Percentiles rank a stretch among this genome's conserved stretches.
phyloP scores from a whole-genome alignment of 1,139 yeast genomes.

The Petasospora fabianii region DNA sequence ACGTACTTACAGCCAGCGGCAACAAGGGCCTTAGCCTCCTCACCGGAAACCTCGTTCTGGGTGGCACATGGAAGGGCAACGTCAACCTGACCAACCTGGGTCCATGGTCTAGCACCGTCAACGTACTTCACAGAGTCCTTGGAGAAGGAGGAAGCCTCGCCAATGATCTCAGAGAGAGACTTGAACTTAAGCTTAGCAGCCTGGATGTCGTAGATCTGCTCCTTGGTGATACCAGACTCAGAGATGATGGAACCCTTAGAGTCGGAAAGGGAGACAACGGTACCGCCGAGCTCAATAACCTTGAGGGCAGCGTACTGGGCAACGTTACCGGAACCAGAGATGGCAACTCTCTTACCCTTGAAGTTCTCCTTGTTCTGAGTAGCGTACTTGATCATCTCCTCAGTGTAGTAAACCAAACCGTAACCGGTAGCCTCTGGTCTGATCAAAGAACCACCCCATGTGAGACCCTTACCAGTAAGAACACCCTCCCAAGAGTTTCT shows the following conservation, averaged over 20 bases:
- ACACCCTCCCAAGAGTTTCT: conserved; percentile 96
- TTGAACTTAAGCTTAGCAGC: conserved; percentile 80
- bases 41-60: conserved; percentile 96
- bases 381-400: conserved; percentile 95
- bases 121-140: conserved; percentile 62
- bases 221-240: conserved; percentile 76
- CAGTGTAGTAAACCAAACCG: conserved; percentile 95
- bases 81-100: conserved; percentile 85
- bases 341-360: conserved; percentile 89
- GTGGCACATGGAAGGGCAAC: conserved; percentile 98
- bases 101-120: conserved; percentile 96
- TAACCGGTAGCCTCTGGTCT: conserved; percentile 99
- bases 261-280: conserved; percentile 89
- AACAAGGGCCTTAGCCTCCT: conserved; percentile 91
- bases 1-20: conserved; percentile 89
- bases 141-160: conserved; percentile 57
- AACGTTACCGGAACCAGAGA: conserved; percentile 98
- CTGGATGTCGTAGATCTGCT: conserved; percentile 73
- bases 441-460: conserved; percentile 98
- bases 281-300: conserved; percentile 95
- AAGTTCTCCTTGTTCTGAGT: conserved; percentile 84
- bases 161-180: conserved; percentile 67
- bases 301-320: conserved; percentile 98
- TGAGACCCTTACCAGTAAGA: conserved; percentile 93
- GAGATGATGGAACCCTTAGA: conserved; percentile 85